These are phyloP conservation scores for Urostyla sp. DNA, from an alignment of 73 alveolate genomes.

Conservation along the genomic window DNA sequence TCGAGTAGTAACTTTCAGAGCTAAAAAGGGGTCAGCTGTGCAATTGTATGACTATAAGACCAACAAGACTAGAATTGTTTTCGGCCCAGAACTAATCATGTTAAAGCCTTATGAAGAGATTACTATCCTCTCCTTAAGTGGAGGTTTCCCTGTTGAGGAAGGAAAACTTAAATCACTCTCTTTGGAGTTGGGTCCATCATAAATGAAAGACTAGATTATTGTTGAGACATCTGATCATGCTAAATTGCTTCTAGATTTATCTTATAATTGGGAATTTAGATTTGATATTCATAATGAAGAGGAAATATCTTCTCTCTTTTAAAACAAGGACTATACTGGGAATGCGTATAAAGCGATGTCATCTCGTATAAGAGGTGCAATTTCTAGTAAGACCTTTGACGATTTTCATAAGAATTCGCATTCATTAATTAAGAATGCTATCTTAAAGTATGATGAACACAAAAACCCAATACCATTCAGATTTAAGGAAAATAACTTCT, in stretches of 20 bases:
- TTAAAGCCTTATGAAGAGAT: slow-evolving; percentile 87
- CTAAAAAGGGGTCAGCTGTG: slow-evolving; percentile 84
- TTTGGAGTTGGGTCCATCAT: slow-evolving; percentile 78
- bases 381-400: slow-evolving; percentile 71
- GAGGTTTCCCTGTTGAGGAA: slow-evolving; percentile 81
- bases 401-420: slow-evolving; percentile 75
- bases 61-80: slow-evolving; percentile 69
- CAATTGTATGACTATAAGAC: slow-evolving; percentile 78
- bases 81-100: slow-evolving; percentile 88
- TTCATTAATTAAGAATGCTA: slow-evolving; percentile 68
- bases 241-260: slow-evolving; percentile 65
- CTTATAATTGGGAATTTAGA: slow-evolving; percentile 80
- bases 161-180: slow-evolving; percentile 59
- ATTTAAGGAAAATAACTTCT: slow-evolving; percentile 68
- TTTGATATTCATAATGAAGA: slow-evolving; percentile 57
- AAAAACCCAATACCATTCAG: slow-evolving; percentile 51
- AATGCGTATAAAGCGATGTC: slow-evolving; percentile 86
- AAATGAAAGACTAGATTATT: slow-evolving; percentile 72
- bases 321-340: slow-evolving; percentile 81
- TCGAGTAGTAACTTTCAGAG: slow-evolving; percentile 71
- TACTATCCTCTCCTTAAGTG: slow-evolving; percentile 74
- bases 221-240: slow-evolving; percentile 92
- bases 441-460: slow-evolving; percentile 70
- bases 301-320: slow-evolving; percentile 69
- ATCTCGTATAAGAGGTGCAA: slow-evolving; percentile 87